Percentiles rank a stretch among this genome's conserved stretches.
phyloP scores from a whole-genome alignment of 2,329 filamentous ascomycete genomes.

The Venturia oleaginea region DNA sequence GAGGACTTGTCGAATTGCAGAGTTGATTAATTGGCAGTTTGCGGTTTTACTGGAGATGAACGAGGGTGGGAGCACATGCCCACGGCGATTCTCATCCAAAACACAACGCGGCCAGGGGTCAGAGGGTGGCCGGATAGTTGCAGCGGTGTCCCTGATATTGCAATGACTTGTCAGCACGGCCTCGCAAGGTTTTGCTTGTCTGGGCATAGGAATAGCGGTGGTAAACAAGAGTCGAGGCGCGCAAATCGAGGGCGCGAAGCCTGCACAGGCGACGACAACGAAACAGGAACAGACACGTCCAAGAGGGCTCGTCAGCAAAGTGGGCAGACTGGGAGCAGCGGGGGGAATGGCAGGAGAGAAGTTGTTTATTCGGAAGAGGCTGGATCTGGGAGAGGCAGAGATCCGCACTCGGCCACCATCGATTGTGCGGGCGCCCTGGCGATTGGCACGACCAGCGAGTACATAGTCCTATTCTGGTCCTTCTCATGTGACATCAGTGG shows the following conservation, averaged over 20 bases:
- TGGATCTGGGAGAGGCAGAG: not conserved
- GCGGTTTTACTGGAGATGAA: slow-evolving; percentile 1
- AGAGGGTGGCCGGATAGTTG: not conserved
- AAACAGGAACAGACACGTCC: slow-evolving; percentile 6
- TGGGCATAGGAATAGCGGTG: not conserved
- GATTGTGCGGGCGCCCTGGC: not conserved
- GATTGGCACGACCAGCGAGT: not conserved
- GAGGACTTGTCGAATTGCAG: not conserved
- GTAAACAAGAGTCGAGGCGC: not conserved
- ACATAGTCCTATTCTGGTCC: not conserved
- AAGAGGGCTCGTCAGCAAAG: slow-evolving; percentile 3
- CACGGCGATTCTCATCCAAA: slow-evolving; percentile 7
- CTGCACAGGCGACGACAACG: not conserved
- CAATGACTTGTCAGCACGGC: not conserved
- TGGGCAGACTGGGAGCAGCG: not conserved
- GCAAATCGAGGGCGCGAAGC: not conserved
- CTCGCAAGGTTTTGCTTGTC: slow-evolving; percentile 3
- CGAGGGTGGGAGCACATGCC: slow-evolving; percentile 4
- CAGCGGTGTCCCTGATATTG: not conserved
- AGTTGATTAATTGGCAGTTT: not conserved
- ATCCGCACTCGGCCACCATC: not conserved
- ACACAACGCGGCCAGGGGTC: slow-evolving; percentile 5
- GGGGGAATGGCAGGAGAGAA: not conserved
- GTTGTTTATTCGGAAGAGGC: slow-evolving; percentile 4
- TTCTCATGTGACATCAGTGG: not conserved